Conservation (phyloP, 257 asterid genomes). For the Cinchona pubescens region DNA sequence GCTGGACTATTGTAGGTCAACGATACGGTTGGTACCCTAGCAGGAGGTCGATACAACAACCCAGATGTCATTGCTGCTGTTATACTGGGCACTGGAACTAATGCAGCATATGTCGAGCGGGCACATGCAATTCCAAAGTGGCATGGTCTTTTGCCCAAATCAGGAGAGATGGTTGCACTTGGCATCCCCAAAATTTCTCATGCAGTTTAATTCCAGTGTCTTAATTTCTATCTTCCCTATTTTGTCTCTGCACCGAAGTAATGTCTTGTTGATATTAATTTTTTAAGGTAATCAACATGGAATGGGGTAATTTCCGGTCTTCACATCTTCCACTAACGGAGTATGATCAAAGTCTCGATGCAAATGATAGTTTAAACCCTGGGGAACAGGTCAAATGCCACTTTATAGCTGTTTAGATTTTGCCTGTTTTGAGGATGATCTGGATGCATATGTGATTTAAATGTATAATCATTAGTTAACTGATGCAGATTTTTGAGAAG, state of each 20-base stretch:
- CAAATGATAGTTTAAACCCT: slow-evolving; percentile 83
- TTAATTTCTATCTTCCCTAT: background rate
- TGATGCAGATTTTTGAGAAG: slow-evolving; percentile 81
- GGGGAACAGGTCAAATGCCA: slow-evolving; percentile 72
- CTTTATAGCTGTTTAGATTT: background rate
- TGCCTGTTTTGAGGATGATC: background rate
- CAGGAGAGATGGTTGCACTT: slow-evolving; percentile 93
- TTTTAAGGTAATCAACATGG: slow-evolving; percentile 86
- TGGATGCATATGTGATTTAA: background rate
- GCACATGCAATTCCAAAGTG: slow-evolving; percentile 82
- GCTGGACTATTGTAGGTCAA: slow-evolving; percentile 53
- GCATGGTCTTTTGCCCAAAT: slow-evolving; percentile 65
- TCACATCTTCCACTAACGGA: slow-evolving; percentile 84
- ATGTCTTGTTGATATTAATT: slow-evolving; percentile 2
- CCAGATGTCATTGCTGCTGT: slow-evolving; percentile 84
- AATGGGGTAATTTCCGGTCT: slow-evolving; percentile 91
- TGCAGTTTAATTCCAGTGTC: background rate
- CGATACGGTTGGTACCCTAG: slow-evolving; percentile 94
- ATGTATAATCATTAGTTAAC: slow-evolving; percentile 12
- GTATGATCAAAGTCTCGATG: slow-evolving; percentile 71
- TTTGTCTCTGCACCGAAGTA: background rate
- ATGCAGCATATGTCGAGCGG: slow-evolving; percentile 89
- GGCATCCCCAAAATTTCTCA: slow-evolving; percentile 15
- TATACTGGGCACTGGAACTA: slow-evolving; percentile 91
- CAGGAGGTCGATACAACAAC: slow-evolving; percentile 64